Percentiles rank a stretch among this genome's conserved stretches.
Conservation (phyloP, 495 filamentous ascomycete genomes). For the Baudoinia panamericana region DNA sequence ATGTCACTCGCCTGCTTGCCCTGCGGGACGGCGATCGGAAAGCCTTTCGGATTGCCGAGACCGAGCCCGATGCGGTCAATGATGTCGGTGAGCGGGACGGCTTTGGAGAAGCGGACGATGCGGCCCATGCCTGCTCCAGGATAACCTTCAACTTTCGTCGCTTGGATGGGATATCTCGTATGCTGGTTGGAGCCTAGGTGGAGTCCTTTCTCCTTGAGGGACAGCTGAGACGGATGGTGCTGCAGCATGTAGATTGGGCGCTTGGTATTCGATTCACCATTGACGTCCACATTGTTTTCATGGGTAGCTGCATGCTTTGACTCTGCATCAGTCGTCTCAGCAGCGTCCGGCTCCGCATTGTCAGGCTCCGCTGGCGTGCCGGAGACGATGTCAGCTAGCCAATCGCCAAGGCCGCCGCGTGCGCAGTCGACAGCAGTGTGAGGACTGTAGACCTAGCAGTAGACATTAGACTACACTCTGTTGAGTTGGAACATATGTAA, state of each 20-base stretch:
- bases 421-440: constrained; percentile 91
- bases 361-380: constrained; percentile 28
- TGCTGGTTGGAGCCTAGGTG: constrained; percentile 30
- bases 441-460: constrained; percentile 60
- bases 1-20: constrained; percentile 38
- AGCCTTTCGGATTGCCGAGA: constrained; percentile 50
- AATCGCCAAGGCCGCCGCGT: constrained; percentile 77
- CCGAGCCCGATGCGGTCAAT: constrained; percentile 47
- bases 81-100: constrained; percentile 46
- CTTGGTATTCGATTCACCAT: constrained; percentile 8
- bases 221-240: constrained; percentile 27
- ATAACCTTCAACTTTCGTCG: constrained; percentile 42
- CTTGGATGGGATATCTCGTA: constrained; percentile 40
- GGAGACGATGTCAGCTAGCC: constrained; percentile 81
- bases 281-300: neutral
- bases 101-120: constrained; percentile 46
- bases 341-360: constrained; percentile 29
- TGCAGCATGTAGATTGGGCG: constrained; percentile 29
- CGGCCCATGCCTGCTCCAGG: constrained; percentile 66
- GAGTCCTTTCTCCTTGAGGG: constrained; percentile 20
- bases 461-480: too few relatives aligned
- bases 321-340: constrained; percentile 5
- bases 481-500: neutral
- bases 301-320: constrained; percentile 7
- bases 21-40: constrained; percentile 59